Base-by-base conservation (phyloP, 2,329 filamentous ascomycete genomes). In the Tolypocladium tundrense region DNA sequence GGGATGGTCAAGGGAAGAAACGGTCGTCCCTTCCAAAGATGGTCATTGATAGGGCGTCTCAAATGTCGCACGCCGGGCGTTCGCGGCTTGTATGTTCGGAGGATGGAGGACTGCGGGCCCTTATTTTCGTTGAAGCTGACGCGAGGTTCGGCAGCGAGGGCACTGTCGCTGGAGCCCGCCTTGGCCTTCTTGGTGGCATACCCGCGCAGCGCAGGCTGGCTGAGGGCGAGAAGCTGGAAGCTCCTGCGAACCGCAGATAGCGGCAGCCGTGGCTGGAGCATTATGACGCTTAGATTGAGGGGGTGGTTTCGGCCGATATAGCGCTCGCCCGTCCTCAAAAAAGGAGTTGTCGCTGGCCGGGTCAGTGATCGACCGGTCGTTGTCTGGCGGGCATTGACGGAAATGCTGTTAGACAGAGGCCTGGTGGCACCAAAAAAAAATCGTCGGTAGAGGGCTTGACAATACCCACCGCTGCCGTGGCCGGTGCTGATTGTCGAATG, bases 51-150 rank as follows among this genome's bases (percentile, higher is more conserved):
- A 16, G 94, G 91, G 50, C 94, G 85, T 72, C 88, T 88, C 63
- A 99, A 79, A 82, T 99, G 94, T 68, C 94, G 87, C 59, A 96
- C 74, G 81, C 94, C 94, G 14, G 93, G 93, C 1, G 94, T 97
- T 66, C 91, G 86, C 41, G 94, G 94, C 72, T 90, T 97, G 74
- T 97, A 99, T 57, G 89, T 94, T 66, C 90, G 86, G 72, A 97
- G 71, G 51, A 80, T 75, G 19, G 76, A 73, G 19, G 76, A 70
- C 45, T 77, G 68, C 11, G 64, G 63, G 21, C 62, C 64, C 5
- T 63, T 61, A 21, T 62, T 65, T 45, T 69, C 67, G 24, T 58
- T 54, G n/a, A 48, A 55, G 35, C 57, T 54, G 31, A 55, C 56
- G n/a, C 64, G 50, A 19, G 62, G 60, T 45, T 68, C 65, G 60